Base-by-base conservation (phyloP, 2,329 filamentous ascomycete genomes). In the Trichoderma sp. region DNA sequence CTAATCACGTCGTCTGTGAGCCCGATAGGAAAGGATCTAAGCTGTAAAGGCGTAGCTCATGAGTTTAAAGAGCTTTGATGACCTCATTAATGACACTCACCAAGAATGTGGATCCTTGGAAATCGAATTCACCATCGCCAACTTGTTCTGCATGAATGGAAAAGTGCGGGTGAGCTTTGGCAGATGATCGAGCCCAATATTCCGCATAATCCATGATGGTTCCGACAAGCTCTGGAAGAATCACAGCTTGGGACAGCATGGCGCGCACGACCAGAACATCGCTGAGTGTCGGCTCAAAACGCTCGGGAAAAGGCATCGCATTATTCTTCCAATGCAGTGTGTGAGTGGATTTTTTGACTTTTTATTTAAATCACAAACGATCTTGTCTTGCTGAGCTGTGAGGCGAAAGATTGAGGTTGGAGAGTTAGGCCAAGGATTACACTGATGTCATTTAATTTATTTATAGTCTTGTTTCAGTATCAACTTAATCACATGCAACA, bases 121-220 rank as follows among this genome's bases (percentile, higher is more conserved):
- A 55, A 20, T 57, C 39, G 17, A 47, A 47, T n/a, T 43, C 39
- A 17, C 47, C 59, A 15, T 4, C 8, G 1, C 58, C 59, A n/a
- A 17, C 26, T 8, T 11, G 7, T 7, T 12, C 3, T 23, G 71
- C 67, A 4, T 3, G 13, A 20, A 72, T 62, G 5, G 9, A 17
- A 13, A 32, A 20, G 3, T 70, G 2, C 7, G 50, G 79, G 26
- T 79, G 74, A 15, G 80, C 74, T 30, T 77, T 77, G 39, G 79
- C 81, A 64, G 76, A 78, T 2, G 85, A 84, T 74, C 85, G 85
- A 13, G 85, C 85, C 89, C 89, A 91, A 78, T 91, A 91, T 78
- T 90, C 88, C 68, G 88, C 89, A 28, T 81, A 77, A 75, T 91
- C 88, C 69, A 91, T 78, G 59, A 91, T 84, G 50, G 78, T 77